Evolutionary conservation across 441 rosid genomes (phyloP), one percentile per base, ranked within the genome.

Genomic region (Erysimum cheiri): DNA sequence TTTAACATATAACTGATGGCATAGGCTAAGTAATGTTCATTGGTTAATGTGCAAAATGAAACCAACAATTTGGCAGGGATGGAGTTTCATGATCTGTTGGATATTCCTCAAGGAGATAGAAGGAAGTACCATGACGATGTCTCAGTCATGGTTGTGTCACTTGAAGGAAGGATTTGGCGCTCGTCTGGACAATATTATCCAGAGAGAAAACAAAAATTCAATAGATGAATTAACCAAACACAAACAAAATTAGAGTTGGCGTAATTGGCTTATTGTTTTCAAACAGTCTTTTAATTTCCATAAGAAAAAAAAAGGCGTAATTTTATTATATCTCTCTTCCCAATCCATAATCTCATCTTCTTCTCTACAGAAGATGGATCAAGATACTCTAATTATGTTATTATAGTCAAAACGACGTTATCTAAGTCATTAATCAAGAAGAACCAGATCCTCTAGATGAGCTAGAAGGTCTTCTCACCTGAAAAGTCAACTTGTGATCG

Each of bases 41-140:
- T 0, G n/a, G 48, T 52, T 61, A 15, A 33, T 53, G 15, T 52
- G 2, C 4, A 36, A n/a, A 15, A 46, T 13, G 8, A 26, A 37
- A 63, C 24, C 6, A 35, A 32, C 43, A 29, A 13, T 12, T 19
- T 69, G 81, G 82, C 80, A 93, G 98, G 98, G 77, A 91, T 91
- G 96, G 89, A 89, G 80, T 93, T 93, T 77, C 97, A 93, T 65
- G 93, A 93, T 76, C 72, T 91, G 83, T 88, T 93, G 17, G 94
- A 91, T 73, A 91, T 93, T 64, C 96, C 96, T 63, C 91, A 89
- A 36, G 98, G 97, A 55, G 96, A 93, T 80, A 77, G 96, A 31
- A 87, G 98, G 40, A 93, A 91, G 85, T 93, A 89, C 79, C 97
- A 93, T 43, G 98, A 93, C 55, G 98, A 93, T 80, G 96, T 93